Percentiles rank a stretch among this genome's conserved stretches.
phyloP scores from a whole-genome alignment of 176 grass and related monocot genomes.

The Elaeis guineensis region DNA sequence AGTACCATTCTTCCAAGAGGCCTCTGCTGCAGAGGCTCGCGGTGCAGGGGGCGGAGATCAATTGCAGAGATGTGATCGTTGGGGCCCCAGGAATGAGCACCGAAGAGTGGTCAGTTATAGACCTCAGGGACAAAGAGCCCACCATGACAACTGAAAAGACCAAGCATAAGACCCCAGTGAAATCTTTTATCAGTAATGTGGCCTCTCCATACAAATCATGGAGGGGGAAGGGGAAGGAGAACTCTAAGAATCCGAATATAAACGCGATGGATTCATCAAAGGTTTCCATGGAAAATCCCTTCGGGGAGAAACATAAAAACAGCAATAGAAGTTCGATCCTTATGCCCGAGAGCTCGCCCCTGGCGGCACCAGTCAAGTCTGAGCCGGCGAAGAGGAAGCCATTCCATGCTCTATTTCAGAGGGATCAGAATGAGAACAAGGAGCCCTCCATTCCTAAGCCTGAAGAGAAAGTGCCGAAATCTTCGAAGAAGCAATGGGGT shows the following conservation, averaged over 20 bases:
- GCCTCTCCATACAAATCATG: slow-evolving; percentile 16
- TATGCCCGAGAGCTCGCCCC: slow-evolving; percentile 40
- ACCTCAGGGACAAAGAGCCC: slow-evolving; percentile 48
- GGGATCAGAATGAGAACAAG: slow-evolving; percentile 22
- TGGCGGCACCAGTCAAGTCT: slow-evolving; percentile 8
- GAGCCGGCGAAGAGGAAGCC: slow-evolving; percentile 53
- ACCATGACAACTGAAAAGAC: slow-evolving; percentile 25
- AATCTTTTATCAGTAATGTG: slow-evolving; percentile 35
- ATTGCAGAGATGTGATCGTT: slow-evolving; percentile 47
- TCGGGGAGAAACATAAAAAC: slow-evolving; percentile 13
- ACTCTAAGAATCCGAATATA: slow-evolving; percentile 1
- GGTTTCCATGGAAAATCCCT: not conserved
- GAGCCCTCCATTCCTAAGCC: slow-evolving; percentile 14
- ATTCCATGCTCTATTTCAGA: slow-evolving; percentile 35
- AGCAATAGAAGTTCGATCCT: slow-evolving; percentile 22
- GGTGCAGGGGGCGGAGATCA: slow-evolving; percentile 54
- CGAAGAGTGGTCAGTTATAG: slow-evolving; percentile 88
- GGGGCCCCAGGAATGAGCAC: not conserved
- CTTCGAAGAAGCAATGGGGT: slow-evolving; percentile 56
- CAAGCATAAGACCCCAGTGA: slow-evolving; percentile 47
- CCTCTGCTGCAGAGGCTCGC: slow-evolving; percentile 67
- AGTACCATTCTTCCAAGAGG: slow-evolving; percentile 82
- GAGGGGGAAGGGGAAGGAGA: slow-evolving; percentile 58
- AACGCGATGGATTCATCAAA: no score
- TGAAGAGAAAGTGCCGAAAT: slow-evolving; percentile 25